Evolutionary conservation across 768 basidiomycete species (phyloP), one percentile per base, ranked within the genome.

Genomic region (Strobilomyces echinocephalus): DNA sequence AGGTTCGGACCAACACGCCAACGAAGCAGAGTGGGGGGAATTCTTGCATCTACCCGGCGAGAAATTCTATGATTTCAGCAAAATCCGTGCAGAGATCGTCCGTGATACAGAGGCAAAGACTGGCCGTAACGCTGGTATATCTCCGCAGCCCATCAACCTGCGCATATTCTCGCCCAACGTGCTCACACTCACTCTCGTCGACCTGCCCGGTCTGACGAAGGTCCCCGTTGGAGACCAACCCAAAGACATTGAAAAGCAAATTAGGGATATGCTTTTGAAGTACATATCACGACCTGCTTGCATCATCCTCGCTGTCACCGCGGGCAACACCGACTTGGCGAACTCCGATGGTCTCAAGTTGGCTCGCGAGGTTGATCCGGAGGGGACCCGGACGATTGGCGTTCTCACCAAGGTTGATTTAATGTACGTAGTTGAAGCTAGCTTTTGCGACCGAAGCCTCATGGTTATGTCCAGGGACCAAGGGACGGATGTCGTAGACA

Each of bases 101-200:
- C 84, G 86, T 58, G 97, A 99, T 70, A 99, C 97, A 1, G 97
- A 98, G 68, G 90, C 91, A 54, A 98, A 98, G 81, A 99, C 97
- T 0, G 97, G 97, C 54, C 90, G 89, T 72, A 99, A 99, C 68
- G 95, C 95, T 39, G 95, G 97, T 54, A 97, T 98, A 65, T 98
- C 97, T 2, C 93, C 97, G 14, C 82, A 85, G 54, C 94, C 97
- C 51, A 99, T 98, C 81, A 98, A 98, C 73, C 76, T 99, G 52
- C 91, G 97, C 56, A 89, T 99, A 71, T 97, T 83, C 76, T 97
- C 95, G 2, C 97, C 97, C 26, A 91, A 97, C 64, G 95, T 98
- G 67, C 81, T 97, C 53, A 99, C 97, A 9, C 81, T 99, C 21
- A 99, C 97, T 30, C 80, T 99, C 54, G 95, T 99, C 74, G 97